Evolutionary conservation across 192 early-diverging fungal species (phyloP).

Genomic region (Backusella liffmaniae): DNA sequence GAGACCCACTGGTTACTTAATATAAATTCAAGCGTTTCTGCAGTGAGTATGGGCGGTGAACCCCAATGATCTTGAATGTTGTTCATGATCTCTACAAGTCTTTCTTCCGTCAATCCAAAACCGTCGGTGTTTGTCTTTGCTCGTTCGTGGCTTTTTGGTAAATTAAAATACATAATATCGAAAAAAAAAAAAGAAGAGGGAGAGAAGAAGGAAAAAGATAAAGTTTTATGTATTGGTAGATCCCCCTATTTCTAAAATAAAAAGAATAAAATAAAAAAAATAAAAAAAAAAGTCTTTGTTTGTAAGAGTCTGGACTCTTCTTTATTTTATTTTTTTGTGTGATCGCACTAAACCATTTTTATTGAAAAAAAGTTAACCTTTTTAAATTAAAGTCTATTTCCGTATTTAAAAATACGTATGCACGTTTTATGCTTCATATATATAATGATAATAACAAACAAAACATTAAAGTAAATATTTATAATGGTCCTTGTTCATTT

Average conservation of each 20-base stretch:
- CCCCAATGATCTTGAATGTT: slow-evolving; percentile 63
- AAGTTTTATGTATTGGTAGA: not conserved
- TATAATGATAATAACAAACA: not conserved
- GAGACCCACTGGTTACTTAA: slow-evolving; percentile 15
- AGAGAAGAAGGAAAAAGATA: not conserved
- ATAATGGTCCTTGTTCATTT: not conserved
- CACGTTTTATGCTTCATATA: not conserved
- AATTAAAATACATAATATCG: not conserved
- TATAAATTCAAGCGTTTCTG: slow-evolving; percentile 6
- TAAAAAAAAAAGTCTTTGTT: not conserved
- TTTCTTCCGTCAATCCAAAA: not conserved
- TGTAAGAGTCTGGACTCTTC: not conserved
- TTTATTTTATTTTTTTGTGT: not conserved
- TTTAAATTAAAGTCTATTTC: slow-evolving; percentile 8
- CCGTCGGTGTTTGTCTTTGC: not conserved
- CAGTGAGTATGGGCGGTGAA: slow-evolving; percentile 14
- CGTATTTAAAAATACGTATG: not conserved
- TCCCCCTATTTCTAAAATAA: not conserved
- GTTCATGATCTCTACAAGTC: slow-evolving; percentile 62
- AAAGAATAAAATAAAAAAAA: not conserved
- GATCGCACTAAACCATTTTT: not conserved
- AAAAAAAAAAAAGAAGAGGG: not conserved
- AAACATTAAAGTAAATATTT: not conserved
- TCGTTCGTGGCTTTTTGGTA: not conserved
- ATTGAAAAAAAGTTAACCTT: not conserved